Evolutionary conservation across 257 asterid species (phyloP).

Genomic region (Forsythia suspensa): DNA sequence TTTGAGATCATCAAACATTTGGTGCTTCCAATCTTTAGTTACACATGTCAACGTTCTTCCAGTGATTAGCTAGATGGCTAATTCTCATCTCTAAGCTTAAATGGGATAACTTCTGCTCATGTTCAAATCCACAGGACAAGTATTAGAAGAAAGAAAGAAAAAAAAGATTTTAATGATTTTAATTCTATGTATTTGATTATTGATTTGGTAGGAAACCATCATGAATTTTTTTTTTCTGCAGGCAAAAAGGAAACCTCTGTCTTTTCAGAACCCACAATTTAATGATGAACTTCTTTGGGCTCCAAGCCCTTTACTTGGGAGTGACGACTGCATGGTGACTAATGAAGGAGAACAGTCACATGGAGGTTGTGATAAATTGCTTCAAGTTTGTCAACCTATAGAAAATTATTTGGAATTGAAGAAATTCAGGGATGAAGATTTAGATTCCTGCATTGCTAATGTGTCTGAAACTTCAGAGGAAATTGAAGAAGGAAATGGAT

Average conservation of each 20-base stretch:
- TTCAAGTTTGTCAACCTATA: slow-evolving; percentile 62
- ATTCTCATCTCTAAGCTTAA: background rate
- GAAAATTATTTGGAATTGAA: slow-evolving; percentile 61
- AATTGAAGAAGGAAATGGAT: slow-evolving; percentile 37
- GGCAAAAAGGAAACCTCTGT: slow-evolving; percentile 77
- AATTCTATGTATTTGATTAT: slow-evolving; percentile 10
- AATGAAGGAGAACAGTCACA: slow-evolving; percentile 37
- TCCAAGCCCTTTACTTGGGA: slow-evolving; percentile 60
- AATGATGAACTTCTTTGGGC: slow-evolving; percentile 52
- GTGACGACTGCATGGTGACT: slow-evolving; percentile 33
- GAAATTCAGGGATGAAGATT: slow-evolving; percentile 28
- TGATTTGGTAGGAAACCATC: background rate
- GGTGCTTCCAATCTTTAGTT: too few species aligned
- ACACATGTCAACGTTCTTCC: too few species aligned
- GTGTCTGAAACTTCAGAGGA: slow-evolving; percentile 36
- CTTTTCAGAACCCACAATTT: slow-evolving; percentile 51
- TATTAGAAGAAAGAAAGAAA: background rate
- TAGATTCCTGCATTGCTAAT: slow-evolving; percentile 28
- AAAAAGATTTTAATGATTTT: background rate
- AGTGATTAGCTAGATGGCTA: background rate
- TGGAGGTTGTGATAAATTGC: slow-evolving; percentile 44
- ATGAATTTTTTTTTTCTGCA: slow-evolving; percentile 34
- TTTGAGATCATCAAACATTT: too few species aligned
- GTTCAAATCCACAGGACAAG: background rate
- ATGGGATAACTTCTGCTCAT: background rate